Evolutionary conservation across 1,139 yeast species (phyloP).

Genomic region (Fermentozyma sake): DNA sequence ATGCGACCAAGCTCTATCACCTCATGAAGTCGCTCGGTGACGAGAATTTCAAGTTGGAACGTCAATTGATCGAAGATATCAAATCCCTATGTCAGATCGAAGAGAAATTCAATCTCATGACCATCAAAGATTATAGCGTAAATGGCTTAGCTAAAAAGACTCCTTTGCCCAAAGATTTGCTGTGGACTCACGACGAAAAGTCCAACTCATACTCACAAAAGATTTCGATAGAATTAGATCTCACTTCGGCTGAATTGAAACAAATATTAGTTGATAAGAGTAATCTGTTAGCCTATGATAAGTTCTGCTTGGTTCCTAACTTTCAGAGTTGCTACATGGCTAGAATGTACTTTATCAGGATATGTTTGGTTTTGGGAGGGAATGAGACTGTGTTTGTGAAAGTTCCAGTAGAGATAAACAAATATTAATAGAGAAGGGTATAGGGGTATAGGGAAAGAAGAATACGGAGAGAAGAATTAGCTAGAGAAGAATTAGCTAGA

Average conservation of each 20-base stretch:
- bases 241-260: slow-evolving; percentile 5
- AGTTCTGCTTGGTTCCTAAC: slow-evolving; percentile 18
- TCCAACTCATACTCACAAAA: slow-evolving; percentile 3
- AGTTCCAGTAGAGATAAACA: slow-evolving; percentile 16
- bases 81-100: slow-evolving; percentile 24
- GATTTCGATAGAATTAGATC: slow-evolving; percentile 6
- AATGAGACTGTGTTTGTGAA: slow-evolving; percentile 16
- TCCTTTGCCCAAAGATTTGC: too few relatives aligned
- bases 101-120: slow-evolving; percentile 25
- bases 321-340: slow-evolving; percentile 21
- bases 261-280: too few relatives aligned
- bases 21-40: slow-evolving; percentile 20
- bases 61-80: slow-evolving; percentile 27
- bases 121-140: slow-evolving; percentile 12
- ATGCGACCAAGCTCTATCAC: slow-evolving; percentile 17
- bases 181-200: slow-evolving; percentile 5
- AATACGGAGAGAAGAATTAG: too few relatives aligned
- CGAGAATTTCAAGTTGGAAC: slow-evolving; percentile 26
- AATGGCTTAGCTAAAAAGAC: not conserved
- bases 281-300: slow-evolving; percentile 9
- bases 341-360: slow-evolving; percentile 18
- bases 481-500: too few relatives aligned
- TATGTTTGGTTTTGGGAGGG: slow-evolving; percentile 14
- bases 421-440: too few relatives aligned
- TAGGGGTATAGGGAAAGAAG: too few relatives aligned